These are phyloP conservation scores for Fennellomyces sp. DNA, from an alignment of 371 early-diverging fungal species.

Conservation along the genomic window DNA sequence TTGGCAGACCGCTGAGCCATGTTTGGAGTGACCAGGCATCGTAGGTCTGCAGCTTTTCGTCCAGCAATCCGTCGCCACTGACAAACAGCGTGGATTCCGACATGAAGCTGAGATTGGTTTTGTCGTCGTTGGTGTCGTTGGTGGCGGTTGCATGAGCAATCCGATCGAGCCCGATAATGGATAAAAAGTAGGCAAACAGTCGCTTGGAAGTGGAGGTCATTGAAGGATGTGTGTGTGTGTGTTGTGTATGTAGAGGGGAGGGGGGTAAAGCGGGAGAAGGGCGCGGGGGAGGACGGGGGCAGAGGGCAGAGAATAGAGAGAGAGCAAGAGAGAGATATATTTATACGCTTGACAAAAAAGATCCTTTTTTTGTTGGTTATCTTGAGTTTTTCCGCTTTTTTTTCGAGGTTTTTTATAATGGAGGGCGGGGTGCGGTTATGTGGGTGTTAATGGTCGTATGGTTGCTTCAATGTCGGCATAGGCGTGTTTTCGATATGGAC, in stretches of 20 bases:
- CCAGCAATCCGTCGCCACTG: slow-evolving; percentile 8
- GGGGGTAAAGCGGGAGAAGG: neutral
- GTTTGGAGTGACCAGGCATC: slow-evolving; percentile 23
- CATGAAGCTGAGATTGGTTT: slow-evolving; percentile 12
- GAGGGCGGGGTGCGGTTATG: neutral
- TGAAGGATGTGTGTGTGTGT: neutral
- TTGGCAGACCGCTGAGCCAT: slow-evolving; percentile 32
- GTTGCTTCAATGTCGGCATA: slow-evolving; percentile 12
- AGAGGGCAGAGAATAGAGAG: neutral
- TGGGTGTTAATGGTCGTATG: slow-evolving; percentile 7
- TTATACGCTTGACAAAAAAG: neutral
- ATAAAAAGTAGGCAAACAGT: slow-evolving; percentile 16
- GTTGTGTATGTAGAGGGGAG: no score
- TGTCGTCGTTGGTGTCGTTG: neutral
- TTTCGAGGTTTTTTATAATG: slow-evolving; percentile 10
- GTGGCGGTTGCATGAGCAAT: slow-evolving; percentile 8
- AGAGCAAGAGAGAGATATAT: neutral
- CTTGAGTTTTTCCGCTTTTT: slow-evolving; percentile 10
- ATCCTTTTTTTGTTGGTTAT: slow-evolving; percentile 12
- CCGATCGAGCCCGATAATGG: slow-evolving; percentile 20
- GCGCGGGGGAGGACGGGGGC: neutral
- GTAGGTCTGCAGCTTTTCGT: slow-evolving; percentile 13
- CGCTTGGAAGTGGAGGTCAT: slow-evolving; percentile 17
- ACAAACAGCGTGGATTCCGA: slow-evolving; percentile 29
- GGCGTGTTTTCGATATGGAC: slow-evolving; percentile 2